Evolutionary conservation across 805 yeast genomes (phyloP).

Genomic region (Barnettozyma siamensis): DNA sequence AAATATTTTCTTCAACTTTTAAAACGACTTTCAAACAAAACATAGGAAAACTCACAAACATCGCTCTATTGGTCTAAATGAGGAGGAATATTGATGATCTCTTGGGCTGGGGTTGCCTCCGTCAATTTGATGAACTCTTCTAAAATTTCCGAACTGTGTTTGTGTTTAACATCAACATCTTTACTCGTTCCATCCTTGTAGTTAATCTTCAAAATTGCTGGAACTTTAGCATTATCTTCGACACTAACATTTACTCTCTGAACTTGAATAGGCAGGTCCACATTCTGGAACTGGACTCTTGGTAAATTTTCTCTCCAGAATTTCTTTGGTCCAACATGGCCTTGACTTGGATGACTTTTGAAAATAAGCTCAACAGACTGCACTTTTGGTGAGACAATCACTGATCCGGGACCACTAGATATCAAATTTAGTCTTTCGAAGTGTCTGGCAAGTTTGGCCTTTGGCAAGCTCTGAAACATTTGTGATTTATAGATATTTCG

Average conservation of each 20-base stretch:
- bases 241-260: slow-evolving; percentile 41
- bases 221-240: slow-evolving; percentile 37
- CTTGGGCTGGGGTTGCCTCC: slow-evolving; percentile 46
- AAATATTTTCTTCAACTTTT: not conserved
- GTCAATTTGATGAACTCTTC: slow-evolving; percentile 45
- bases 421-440: slow-evolving; percentile 43
- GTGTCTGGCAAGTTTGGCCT: slow-evolving; percentile 41
- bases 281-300: slow-evolving; percentile 77
- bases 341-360: slow-evolving; percentile 41
- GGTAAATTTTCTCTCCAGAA: slow-evolving; percentile 77
- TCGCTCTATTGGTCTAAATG: not conserved
- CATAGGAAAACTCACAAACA: too few species aligned
- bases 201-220: slow-evolving; percentile 39
- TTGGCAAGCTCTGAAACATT: slow-evolving; percentile 29
- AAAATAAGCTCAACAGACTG: slow-evolving; percentile 46
- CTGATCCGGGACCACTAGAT: slow-evolving; percentile 42
- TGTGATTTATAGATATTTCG: not conserved
- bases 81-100: slow-evolving; percentile 10
- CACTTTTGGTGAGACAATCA: slow-evolving; percentile 32
- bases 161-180: slow-evolving; percentile 48
- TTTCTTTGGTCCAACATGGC: slow-evolving; percentile 57
- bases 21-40: too few species aligned
- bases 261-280: slow-evolving; percentile 57
- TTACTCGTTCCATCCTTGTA: slow-evolving; percentile 33
- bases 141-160: slow-evolving; percentile 48